phyloP scores from a whole-genome alignment of 257 asterid species.

The Solanum okadae region DNA sequence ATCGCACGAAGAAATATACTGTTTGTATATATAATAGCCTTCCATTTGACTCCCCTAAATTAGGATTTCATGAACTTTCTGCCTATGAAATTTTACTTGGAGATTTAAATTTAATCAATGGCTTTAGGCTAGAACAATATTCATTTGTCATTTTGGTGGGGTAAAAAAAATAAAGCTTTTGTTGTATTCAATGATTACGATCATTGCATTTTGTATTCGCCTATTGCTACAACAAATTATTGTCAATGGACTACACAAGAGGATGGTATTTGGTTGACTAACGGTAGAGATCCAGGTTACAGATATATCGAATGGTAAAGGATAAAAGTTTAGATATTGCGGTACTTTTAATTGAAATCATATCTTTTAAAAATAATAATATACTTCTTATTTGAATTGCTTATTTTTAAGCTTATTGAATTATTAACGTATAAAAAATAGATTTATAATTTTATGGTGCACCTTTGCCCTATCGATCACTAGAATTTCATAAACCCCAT shows the following conservation, averaged over 20 bases:
- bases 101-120: background rate
- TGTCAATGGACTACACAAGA: background rate
- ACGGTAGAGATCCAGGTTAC: background rate
- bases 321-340: background rate
- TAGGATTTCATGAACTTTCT: background rate
- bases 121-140: background rate
- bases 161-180: background rate
- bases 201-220: background rate
- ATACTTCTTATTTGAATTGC: accelerated
- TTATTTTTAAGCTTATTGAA: background rate
- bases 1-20: background rate
- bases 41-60: background rate
- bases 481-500: background rate
- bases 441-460: background rate
- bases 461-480: background rate
- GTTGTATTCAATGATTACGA: no score
- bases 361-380: background rate
- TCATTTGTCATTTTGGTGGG: background rate
- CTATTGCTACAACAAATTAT: background rate
- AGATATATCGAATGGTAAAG: background rate
- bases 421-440: accelerated
- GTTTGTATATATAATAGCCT: background rate
- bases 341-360: background rate
- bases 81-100: accelerated
- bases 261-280: background rate